phyloP scores from a whole-genome alignment of 2,329 filamentous ascomycete species.

The Cordyceps cateniannulata region DNA sequence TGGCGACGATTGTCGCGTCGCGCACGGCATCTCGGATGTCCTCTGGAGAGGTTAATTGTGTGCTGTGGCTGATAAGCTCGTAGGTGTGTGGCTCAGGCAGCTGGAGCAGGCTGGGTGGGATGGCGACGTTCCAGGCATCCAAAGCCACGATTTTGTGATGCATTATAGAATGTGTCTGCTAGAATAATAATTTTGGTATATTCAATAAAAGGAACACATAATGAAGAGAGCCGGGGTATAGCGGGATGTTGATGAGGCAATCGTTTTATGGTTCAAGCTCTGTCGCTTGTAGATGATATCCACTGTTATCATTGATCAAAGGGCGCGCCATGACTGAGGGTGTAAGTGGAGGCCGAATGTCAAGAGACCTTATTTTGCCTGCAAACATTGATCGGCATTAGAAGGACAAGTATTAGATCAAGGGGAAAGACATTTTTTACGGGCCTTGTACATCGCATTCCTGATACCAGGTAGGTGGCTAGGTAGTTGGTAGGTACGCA shows the following conservation, averaged over 20 bases:
- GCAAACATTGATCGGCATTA: no score
- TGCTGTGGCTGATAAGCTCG: not conserved
- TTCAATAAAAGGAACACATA: not conserved
- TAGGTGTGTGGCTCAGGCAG: slow-evolving; percentile 1
- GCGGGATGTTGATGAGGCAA: not conserved
- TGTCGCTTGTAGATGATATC: not conserved
- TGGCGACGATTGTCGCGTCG: not conserved
- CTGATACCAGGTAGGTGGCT: no score
- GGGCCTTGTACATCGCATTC: no score
- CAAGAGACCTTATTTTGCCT: no score
- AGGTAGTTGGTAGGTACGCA: no score
- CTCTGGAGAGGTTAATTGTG: not conserved
- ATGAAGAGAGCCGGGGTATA: no score
- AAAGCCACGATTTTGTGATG: slow-evolving; percentile 6
- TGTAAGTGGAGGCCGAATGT: no score
- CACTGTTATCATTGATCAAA: slow-evolving; percentile 2
- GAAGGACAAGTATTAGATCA: not conserved
- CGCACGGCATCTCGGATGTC: not conserved
- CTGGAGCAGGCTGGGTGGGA: not conserved
- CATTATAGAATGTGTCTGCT: not conserved
- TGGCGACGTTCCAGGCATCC: slow-evolving; percentile 5
- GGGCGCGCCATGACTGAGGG: slow-evolving; percentile 6
- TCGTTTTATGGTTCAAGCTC: not conserved
- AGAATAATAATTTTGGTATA: not conserved
- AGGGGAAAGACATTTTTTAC: not conserved